Evolutionary conservation across 2,329 filamentous ascomycete species (phyloP).

Genomic region (Fusarium sp.): DNA sequence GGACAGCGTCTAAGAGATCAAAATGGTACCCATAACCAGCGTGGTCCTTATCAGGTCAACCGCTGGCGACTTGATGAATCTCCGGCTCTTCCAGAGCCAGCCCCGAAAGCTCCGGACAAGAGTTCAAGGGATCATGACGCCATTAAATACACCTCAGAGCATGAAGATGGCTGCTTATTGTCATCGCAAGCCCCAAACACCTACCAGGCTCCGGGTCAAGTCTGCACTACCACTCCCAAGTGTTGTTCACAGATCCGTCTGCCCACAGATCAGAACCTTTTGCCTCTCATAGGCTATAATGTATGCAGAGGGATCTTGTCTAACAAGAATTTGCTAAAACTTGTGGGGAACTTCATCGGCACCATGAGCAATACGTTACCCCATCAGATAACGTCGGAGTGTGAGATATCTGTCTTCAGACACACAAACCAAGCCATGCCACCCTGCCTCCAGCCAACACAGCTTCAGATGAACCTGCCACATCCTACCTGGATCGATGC

Average conservation of each 20-base stretch:
- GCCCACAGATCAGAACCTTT: too few species aligned
- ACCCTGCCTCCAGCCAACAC: slow-evolving; percentile 18
- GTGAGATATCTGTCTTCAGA: slow-evolving; percentile 1
- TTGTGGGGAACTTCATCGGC: slow-evolving; percentile 6
- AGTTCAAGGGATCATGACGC: not conserved
- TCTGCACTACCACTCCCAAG: too few species aligned
- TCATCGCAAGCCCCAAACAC: not conserved
- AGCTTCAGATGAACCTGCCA: slow-evolving; percentile 31
- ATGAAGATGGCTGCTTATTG: too few species aligned
- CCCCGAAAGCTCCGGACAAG: not conserved
- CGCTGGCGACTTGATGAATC: slow-evolving; percentile 18
- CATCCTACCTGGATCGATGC: slow-evolving; percentile 29
- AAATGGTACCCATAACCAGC: not conserved
- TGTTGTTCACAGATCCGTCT: too few species aligned
- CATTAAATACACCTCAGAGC: not conserved
- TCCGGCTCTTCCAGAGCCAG: not conserved
- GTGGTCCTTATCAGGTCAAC: slow-evolving; percentile 15
- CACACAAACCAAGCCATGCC: slow-evolving; percentile 1
- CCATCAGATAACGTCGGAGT: not conserved
- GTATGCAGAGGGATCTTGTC: slow-evolving; percentile 18
- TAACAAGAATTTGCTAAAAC: slow-evolving; percentile 16
- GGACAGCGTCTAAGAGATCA: slow-evolving; percentile 12
- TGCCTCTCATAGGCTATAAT: slow-evolving; percentile 27
- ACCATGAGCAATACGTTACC: not conserved
- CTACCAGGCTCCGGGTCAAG: not conserved